Conservation (phyloP, 2,329 filamentous ascomycete genomes). For the Paracamarosporium sp. region DNA sequence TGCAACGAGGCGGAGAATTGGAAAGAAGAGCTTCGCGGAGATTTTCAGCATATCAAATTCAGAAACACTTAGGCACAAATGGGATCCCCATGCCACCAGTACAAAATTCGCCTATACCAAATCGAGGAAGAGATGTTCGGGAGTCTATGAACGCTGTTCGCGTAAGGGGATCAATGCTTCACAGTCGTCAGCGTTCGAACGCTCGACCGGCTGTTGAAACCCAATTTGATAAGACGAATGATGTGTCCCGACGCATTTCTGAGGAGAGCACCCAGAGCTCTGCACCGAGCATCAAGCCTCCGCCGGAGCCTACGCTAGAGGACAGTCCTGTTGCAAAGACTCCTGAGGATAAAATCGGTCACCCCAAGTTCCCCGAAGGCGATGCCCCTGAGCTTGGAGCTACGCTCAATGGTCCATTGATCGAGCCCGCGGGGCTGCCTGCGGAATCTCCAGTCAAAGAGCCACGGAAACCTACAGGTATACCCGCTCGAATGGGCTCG, state of each 20-base stretch:
- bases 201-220: constrained; percentile 61
- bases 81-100: constrained; percentile 81
- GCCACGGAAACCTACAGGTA: constrained; percentile 19
- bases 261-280: constrained; percentile 63
- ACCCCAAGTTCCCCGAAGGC: constrained; percentile 44
- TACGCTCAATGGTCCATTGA: constrained; percentile 44
- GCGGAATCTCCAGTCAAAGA: constrained; percentile 32
- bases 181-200: constrained; percentile 59
- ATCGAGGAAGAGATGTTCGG: constrained; percentile 80
- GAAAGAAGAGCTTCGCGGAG: constrained; percentile 90
- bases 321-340: constrained; percentile 57
- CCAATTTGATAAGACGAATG: constrained; percentile 63
- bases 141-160: constrained; percentile 82
- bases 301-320: constrained; percentile 34
- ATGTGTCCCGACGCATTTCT: constrained; percentile 61
- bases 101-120: constrained; percentile 83
- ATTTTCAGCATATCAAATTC: constrained; percentile 96
- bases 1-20: constrained; percentile 90
- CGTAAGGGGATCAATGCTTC: constrained; percentile 62
- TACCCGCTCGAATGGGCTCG: constrained; percentile 38
- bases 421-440: constrained; percentile 37
- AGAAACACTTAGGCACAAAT: constrained; percentile 87
- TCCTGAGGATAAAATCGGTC: constrained; percentile 69
- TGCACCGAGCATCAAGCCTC: constrained; percentile 43
- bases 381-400: constrained; percentile 39